phyloP scores from a whole-genome alignment of 202 grass and related monocot species.

The Panicum virgatum region DNA sequence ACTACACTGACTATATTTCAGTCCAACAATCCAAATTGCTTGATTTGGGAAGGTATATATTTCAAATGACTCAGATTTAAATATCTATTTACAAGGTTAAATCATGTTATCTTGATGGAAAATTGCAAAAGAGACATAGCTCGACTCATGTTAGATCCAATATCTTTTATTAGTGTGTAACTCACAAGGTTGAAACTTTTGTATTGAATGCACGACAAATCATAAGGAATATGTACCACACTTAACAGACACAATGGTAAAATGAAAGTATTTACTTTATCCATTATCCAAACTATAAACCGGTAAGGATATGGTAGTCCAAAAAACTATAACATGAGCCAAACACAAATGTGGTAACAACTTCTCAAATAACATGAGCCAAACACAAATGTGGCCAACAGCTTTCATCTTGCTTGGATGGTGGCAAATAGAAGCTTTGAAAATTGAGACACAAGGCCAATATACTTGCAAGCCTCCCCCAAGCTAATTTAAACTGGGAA shows the following conservation, averaged over 20 bases:
- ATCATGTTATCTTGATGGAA: not conserved
- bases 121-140: not conserved
- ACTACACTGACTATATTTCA: not conserved
- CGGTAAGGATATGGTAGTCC: not conserved
- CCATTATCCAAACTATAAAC: not conserved
- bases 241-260: not conserved
- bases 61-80: not conserved
- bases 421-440: not conserved
- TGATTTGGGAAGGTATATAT: not conserved
- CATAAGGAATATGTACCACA: not conserved
- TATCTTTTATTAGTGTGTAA: not conserved
- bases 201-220: not conserved
- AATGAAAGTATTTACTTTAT: not conserved
- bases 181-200: not conserved
- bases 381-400: not conserved
- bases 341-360: conserved; percentile 2
- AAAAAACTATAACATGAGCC: not conserved
- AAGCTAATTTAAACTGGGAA: not conserved
- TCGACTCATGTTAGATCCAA: not conserved
- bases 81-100: not conserved
- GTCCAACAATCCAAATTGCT: not conserved
- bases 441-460: not conserved
- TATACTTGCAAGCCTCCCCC: not conserved
- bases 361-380: not conserved
- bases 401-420: not conserved